phyloP scores from a whole-genome alignment of 108 stramenopile species.

The Cyclotella atomus region DNA sequence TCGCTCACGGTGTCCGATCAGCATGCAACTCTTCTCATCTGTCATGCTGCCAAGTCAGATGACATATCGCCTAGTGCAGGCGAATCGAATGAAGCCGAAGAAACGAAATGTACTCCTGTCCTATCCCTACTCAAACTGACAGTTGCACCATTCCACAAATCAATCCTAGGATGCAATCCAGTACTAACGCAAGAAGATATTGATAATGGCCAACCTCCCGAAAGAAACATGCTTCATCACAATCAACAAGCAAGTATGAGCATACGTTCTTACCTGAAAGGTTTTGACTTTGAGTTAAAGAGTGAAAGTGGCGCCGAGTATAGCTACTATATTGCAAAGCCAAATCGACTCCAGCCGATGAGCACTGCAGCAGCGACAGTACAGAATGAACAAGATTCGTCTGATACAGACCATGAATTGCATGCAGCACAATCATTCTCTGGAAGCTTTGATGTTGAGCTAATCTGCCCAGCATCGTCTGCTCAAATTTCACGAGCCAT shows the following conservation, averaged over 20 bases:
- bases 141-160: slow-evolving; percentile 52
- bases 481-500: slow-evolving; percentile 55
- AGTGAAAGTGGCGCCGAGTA: slow-evolving; percentile 66
- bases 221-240: slow-evolving; percentile 33
- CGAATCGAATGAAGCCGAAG: not conserved
- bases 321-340: slow-evolving; percentile 54
- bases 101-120: not conserved
- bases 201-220: slow-evolving; percentile 22
- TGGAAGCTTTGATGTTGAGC: slow-evolving; percentile 56
- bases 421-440: not conserved
- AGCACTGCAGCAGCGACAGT: not conserved
- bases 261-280: slow-evolving; percentile 53
- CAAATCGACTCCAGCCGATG: not conserved
- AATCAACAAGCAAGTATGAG: slow-evolving; percentile 28
- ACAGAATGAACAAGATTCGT: too few relatives aligned
- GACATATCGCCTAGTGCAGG: not conserved
- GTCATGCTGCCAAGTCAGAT: slow-evolving; percentile 7
- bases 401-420: not conserved
- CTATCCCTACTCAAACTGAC: slow-evolving; percentile 59
- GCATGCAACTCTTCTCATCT: slow-evolving; percentile 53
- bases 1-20: slow-evolving; percentile 56
- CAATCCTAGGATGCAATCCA: slow-evolving; percentile 48
- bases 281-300: slow-evolving; percentile 46
- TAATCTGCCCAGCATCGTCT: slow-evolving; percentile 57
- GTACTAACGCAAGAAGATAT: slow-evolving; percentile 30